Evolutionary conservation across 306 rosid genomes (phyloP).

Genomic region (Sechiopsis laciniata): DNA sequence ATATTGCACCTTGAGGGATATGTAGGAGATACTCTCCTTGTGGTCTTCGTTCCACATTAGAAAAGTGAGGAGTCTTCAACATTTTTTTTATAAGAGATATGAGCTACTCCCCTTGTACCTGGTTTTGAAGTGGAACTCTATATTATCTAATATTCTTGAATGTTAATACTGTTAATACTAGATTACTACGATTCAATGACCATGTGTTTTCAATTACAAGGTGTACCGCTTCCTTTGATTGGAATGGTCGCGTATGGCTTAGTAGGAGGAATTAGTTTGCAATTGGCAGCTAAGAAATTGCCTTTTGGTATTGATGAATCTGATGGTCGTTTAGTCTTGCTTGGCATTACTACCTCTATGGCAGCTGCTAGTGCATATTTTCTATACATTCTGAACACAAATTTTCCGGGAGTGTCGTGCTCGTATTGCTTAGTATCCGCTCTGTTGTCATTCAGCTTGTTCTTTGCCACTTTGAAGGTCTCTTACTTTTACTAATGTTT

Average conservation of each 20-base stretch:
- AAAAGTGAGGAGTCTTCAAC: no score
- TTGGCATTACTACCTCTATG: slow-evolving; percentile 70
- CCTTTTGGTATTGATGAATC: slow-evolving; percentile 50
- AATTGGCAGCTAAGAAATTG: slow-evolving; percentile 41
- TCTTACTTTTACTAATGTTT: not conserved
- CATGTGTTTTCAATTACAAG: slow-evolving; percentile 36
- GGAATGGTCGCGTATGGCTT: slow-evolving; percentile 72
- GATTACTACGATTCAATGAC: not conserved
- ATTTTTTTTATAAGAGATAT: no score
- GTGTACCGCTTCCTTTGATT: slow-evolving; percentile 76
- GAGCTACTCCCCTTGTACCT: no score
- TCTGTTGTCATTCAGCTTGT: slow-evolving; percentile 62
- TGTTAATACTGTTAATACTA: not conserved
- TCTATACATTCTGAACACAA: slow-evolving; percentile 60
- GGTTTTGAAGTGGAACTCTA: no score
- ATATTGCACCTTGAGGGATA: no score
- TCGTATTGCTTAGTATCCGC: slow-evolving; percentile 68
- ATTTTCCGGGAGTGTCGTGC: slow-evolving; percentile 58
- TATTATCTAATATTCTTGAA: not conserved
- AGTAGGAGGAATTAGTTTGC: slow-evolving; percentile 52
- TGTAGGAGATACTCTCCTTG: no score
- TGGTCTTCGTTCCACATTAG: no score
- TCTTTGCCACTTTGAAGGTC: slow-evolving; percentile 50
- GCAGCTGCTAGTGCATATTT: slow-evolving; percentile 81
- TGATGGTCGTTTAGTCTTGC: slow-evolving; percentile 45